Conservation (phyloP, 257 asterid species). For the Rhazya stricta region DNA sequence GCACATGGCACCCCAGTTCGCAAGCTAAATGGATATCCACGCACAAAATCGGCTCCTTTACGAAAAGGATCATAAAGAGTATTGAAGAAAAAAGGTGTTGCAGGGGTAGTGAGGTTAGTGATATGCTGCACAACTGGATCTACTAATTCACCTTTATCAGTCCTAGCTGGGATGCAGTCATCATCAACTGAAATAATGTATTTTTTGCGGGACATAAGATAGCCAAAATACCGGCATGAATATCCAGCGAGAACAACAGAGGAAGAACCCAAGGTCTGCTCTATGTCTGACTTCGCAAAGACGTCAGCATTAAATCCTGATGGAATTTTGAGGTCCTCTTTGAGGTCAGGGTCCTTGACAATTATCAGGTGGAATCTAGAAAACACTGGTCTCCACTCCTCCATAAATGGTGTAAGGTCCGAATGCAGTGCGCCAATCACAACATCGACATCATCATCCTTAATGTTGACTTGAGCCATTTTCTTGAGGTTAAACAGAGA, state of each 20-base stretch:
- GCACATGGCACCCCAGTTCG: conserved; percentile 78
- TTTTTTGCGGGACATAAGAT: conserved; percentile 65
- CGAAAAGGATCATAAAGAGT: conserved; percentile 11
- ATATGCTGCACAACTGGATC: conserved; percentile 70
- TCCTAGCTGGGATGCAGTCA: conserved; percentile 78
- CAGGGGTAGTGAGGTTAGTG: conserved; percentile 67
- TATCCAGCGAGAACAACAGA: conserved; percentile 63
- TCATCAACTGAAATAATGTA: conserved; percentile 73
- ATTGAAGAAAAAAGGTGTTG: conserved; percentile 58
- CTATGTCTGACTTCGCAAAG: conserved; percentile 61
- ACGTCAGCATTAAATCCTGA: conserved; percentile 55
- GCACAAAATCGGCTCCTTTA: conserved; percentile 55
- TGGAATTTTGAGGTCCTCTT: conserved; percentile 63
- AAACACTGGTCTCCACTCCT: conserved; percentile 72
- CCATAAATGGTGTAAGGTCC: conserved; percentile 77
- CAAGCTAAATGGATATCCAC: conserved; percentile 94
- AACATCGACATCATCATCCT: conserved; percentile 54
- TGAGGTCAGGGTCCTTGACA: conserved; percentile 75
- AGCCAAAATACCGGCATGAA: conserved; percentile 88
- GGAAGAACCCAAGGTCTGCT: conserved; percentile 50
- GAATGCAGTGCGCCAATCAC: conserved; percentile 64
- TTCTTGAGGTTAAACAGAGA: conserved; percentile 12
- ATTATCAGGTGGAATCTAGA: conserved; percentile 79
- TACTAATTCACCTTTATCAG: conserved; percentile 33
- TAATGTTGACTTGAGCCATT: conserved; percentile 47